These are phyloP conservation scores for Pseudozyma sp. DNA, from an alignment of 1,284 basidiomycete genomes.

Conservation along the genomic window DNA sequence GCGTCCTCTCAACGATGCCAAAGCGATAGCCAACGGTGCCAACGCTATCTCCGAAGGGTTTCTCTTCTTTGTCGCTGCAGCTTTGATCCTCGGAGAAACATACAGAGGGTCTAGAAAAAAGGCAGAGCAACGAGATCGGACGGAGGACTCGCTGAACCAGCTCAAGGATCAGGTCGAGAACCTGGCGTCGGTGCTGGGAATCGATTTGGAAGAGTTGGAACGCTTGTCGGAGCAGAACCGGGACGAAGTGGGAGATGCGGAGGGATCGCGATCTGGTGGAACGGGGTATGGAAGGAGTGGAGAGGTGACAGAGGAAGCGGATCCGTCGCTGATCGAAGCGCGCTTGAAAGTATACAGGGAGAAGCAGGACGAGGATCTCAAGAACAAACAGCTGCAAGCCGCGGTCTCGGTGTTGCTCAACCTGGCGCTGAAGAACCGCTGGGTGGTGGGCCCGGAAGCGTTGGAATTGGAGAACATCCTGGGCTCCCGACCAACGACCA, in stretches of 20 bases:
- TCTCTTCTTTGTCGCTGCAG: slow-evolving; percentile 64
- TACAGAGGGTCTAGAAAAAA: slow-evolving; percentile 61
- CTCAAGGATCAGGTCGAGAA: slow-evolving; percentile 45
- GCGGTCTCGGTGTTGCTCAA: slow-evolving; percentile 56
- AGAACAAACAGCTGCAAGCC: slow-evolving; percentile 42
- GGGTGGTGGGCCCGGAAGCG: slow-evolving; percentile 57
- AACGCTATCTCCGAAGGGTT: slow-evolving; percentile 66
- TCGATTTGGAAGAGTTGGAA: slow-evolving; percentile 40
- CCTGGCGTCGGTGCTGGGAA: slow-evolving; percentile 43
- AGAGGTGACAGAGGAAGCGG: slow-evolving; percentile 38
- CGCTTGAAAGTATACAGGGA: slow-evolving; percentile 24
- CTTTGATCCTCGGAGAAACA: slow-evolving; percentile 64
- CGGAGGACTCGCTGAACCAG: slow-evolving; percentile 55
- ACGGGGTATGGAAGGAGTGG: slow-evolving; percentile 3
- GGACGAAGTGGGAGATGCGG: slow-evolving; percentile 3
- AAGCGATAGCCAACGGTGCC: slow-evolving; percentile 61
- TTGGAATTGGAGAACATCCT: slow-evolving; percentile 51
- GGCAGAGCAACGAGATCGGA: slow-evolving; percentile 59
- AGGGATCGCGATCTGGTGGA: neutral
- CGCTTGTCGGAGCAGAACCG: slow-evolving; percentile 11
- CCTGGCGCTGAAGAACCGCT: slow-evolving; percentile 52
- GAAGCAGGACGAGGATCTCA: slow-evolving; percentile 40
- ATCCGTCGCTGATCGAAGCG: slow-evolving; percentile 42
- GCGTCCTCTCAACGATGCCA: slow-evolving; percentile 66
- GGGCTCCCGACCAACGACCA: slow-evolving; percentile 14